Evolutionary conservation across 2,329 filamentous ascomycete genomes (phyloP).

Genomic region (Orbilia quercus): DNA sequence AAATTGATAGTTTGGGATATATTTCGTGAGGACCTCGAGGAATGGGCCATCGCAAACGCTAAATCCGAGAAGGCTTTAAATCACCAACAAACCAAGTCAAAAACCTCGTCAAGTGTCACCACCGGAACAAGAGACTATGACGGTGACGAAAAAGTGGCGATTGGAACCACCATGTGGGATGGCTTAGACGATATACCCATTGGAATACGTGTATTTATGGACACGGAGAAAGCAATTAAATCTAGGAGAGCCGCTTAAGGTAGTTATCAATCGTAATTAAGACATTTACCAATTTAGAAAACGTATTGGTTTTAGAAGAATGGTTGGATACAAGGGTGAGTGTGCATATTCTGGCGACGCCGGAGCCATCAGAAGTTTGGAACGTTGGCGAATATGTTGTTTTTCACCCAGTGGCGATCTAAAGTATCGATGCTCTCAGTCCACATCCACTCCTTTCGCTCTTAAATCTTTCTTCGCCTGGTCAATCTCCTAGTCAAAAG

Average conservation of each 20-base stretch:
- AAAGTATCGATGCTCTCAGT: slow-evolving; percentile 65
- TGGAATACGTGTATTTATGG: slow-evolving; percentile 97
- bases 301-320: slow-evolving; percentile 3
- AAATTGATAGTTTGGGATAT: slow-evolving; percentile 40
- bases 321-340: neutral
- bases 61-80: slow-evolving; percentile 72
- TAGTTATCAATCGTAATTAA: neutral
- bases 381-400: neutral
- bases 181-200: slow-evolving; percentile 76
- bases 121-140: slow-evolving; percentile 60
- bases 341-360: too few species aligned
- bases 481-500: slow-evolving; percentile 73
- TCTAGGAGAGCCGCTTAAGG: slow-evolving; percentile 66
- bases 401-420: too few species aligned
- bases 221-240: slow-evolving; percentile 89
- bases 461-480: slow-evolving; percentile 79
- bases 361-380: too few species aligned
- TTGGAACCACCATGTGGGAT: slow-evolving; percentile 56
- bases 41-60: slow-evolving; percentile 76
- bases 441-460: slow-evolving; percentile 79
- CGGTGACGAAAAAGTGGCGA: slow-evolving; percentile 59
- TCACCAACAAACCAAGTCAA: slow-evolving; percentile 60
- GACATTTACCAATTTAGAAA: slow-evolving; percentile 1
- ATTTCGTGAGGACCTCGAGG: slow-evolving; percentile 90
- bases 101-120: neutral